These are phyloP conservation scores for Scheffersomyces lignicola DNA, from an alignment of 1,139 yeast species.

Conservation along the genomic window DNA sequence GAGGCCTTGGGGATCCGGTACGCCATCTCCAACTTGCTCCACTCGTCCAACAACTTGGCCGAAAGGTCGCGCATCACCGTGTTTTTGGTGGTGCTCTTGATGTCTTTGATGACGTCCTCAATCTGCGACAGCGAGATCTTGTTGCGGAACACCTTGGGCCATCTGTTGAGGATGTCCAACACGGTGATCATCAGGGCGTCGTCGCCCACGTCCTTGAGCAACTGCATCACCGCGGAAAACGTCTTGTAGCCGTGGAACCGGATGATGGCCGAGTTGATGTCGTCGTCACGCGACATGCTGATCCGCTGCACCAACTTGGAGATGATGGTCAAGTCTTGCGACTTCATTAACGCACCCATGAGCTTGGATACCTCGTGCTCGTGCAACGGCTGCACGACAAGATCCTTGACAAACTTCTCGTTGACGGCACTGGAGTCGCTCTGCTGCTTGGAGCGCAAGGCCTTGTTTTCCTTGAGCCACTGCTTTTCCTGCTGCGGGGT, in stretches of 20 bases:
- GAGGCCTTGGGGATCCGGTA: conserved; percentile 70
- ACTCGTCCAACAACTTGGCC: conserved; percentile 52
- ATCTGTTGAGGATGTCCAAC: conserved; percentile 57
- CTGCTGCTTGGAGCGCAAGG: conserved; percentile 45
- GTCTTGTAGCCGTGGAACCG: conserved; percentile 88
- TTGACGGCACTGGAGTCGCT: conserved; percentile 62
- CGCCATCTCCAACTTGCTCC: conserved; percentile 80
- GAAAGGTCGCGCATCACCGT: conserved; percentile 39
- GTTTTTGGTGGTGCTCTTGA: conserved; percentile 33
- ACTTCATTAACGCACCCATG: conserved; percentile 79
- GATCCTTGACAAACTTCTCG: conserved; percentile 60
- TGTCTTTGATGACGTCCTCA: conserved; percentile 57
- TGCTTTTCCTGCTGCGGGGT: conserved; percentile 58
- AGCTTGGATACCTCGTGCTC: conserved; percentile 72
- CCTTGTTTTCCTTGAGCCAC: conserved; percentile 64
- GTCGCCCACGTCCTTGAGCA: conserved; percentile 25
- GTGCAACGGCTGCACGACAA: conserved; percentile 54
- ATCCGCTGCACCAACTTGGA: conserved; percentile 69
- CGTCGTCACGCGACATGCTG: conserved; percentile 52
- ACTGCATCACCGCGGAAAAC: conserved; percentile 58
- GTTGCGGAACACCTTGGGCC: conserved; percentile 85
- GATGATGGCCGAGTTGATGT: conserved; percentile 61
- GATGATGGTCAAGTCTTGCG: conserved; percentile 68
- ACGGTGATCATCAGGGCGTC: conserved; percentile 46
- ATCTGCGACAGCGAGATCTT: conserved; percentile 79